Percentiles rank a stretch among this genome's conserved stretches.
Evolutionary conservation across 2,329 filamentous ascomycete genomes (phyloP).

Genomic region (Cladosporium halotolerans): DNA sequence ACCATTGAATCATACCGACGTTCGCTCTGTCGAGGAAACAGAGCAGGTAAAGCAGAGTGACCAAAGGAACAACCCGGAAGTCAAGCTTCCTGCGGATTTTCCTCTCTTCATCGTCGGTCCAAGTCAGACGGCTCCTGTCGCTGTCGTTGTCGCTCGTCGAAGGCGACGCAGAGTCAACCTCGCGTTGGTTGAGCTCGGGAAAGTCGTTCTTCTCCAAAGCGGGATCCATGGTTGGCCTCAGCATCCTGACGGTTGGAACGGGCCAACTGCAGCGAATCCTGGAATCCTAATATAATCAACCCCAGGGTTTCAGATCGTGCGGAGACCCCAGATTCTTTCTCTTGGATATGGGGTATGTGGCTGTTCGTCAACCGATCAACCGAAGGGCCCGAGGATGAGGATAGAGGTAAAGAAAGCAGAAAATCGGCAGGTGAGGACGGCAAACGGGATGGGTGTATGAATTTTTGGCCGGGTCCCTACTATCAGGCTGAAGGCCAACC

Average conservation of each 20-base stretch:
- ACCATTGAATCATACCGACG: conserved; percentile 31
- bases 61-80: conserved; percentile 52
- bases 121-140: conserved; percentile 3
- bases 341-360: conserved; percentile 6
- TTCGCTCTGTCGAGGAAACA: conserved; percentile 50
- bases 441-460: conserved; percentile 5
- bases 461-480: not conserved
- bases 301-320: conserved; percentile 1
- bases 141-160: conserved; percentile 5
- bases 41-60: conserved; percentile 54
- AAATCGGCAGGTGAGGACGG: conserved; percentile 9
- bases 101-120: conserved; percentile 29
- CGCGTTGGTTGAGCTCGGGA: not conserved
- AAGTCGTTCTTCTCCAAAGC: conserved; percentile 7
- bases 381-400: conserved; percentile 5
- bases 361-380: not conserved
- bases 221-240: conserved; percentile 2
- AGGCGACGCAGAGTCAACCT: conserved; percentile 8
- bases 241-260: not conserved
- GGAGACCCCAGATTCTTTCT: conserved; percentile 9
- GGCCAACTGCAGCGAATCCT: conserved; percentile 4
- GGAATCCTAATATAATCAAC: conserved; percentile 5
- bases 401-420: not conserved
- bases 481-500: conserved; percentile 9
- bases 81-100: conserved; percentile 50